A percentile compares a stretch with the other conserved stretches of the same genome.
Conservation (phyloP, 2,329 filamentous ascomycete genomes). For the Verticillium zaregamsianum region DNA sequence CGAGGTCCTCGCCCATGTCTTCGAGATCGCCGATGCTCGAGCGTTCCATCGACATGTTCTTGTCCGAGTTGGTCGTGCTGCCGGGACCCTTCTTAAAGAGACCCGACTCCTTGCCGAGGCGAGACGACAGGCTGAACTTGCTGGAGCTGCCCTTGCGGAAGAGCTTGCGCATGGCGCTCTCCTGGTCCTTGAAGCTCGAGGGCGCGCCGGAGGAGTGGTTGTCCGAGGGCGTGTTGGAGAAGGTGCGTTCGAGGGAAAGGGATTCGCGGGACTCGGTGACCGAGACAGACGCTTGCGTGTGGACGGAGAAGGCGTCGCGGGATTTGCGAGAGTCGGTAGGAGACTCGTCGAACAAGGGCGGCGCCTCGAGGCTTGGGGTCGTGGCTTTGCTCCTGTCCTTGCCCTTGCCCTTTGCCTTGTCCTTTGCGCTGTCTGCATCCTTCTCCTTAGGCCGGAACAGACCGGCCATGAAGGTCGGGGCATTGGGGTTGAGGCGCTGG, state of each 20-base stretch:
- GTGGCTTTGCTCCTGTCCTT: constrained; percentile 31
- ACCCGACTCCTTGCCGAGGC: constrained; percentile 48
- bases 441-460: constrained; percentile 49
- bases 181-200: constrained; percentile 41
- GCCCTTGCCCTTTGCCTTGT: constrained; percentile 16
- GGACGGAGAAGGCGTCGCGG: constrained; percentile 52
- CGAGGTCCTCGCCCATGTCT: constrained; percentile 43
- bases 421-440: constrained; percentile 9
- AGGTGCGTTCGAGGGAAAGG: constrained; percentile 47
- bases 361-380: constrained; percentile 33
- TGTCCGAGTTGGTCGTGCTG: constrained; percentile 54
- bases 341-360: constrained; percentile 40
- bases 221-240: constrained; percentile 56
- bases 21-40: constrained; percentile 56
- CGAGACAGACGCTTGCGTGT: constrained; percentile 52
- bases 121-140: constrained; percentile 60
- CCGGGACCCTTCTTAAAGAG: constrained; percentile 57
- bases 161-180: constrained; percentile 56
- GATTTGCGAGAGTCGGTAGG: constrained; percentile 51
- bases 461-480: constrained; percentile 78
- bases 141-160: constrained; percentile 62
- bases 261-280: constrained; percentile 56
- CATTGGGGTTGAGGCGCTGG: constrained; percentile 76
- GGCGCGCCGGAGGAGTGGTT: constrained; percentile 32
- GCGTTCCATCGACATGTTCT: constrained; percentile 48